These are phyloP conservation scores for Podila epigama DNA, from an alignment of 192 early-diverging fungal genomes.

Conservation along the genomic window DNA sequence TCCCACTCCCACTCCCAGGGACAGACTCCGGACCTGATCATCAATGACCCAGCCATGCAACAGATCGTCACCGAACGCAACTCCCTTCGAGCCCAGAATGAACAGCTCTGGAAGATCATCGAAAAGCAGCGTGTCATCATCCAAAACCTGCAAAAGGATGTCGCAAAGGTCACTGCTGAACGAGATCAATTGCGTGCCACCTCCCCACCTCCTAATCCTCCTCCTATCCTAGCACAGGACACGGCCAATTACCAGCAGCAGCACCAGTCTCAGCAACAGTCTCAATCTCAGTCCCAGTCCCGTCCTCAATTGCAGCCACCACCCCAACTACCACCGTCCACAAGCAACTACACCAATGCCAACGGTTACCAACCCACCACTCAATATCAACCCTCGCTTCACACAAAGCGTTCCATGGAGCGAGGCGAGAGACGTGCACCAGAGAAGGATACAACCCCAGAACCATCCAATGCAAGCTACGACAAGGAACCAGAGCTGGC, in stretches of 20 bases:
- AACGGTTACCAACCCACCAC: constrained; percentile 1
- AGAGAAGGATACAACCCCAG: not conserved
- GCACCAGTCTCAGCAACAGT: not conserved
- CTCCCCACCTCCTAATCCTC: constrained; percentile 6
- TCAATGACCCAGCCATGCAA: constrained; percentile 20
- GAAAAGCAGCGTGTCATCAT: constrained; percentile 90
- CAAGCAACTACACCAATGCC: not conserved
- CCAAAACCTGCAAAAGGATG: constrained; percentile 80
- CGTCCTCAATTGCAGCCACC: not conserved
- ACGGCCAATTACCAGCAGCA: constrained; percentile 18
- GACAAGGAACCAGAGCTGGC: constrained; percentile 8
- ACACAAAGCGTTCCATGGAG: constrained; percentile 17
- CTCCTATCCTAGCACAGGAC: not conserved
- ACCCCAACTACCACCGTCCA: not conserved
- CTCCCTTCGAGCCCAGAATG: constrained; percentile 80
- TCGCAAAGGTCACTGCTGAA: constrained; percentile 49
- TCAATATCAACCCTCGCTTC: constrained; percentile 11
- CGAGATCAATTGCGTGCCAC: constrained; percentile 48
- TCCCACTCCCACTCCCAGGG: no score
- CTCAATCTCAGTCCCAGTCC: not conserved
- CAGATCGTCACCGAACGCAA: constrained; percentile 68
- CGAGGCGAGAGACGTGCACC: constrained; percentile 8
- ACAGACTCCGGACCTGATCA: constrained; percentile 8
- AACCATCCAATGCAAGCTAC: not conserved
- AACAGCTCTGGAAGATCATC: constrained; percentile 90